These are phyloP conservation scores for Cyberlindnera xishuangbannaensis DNA, from an alignment of 805 yeast genomes.

Conservation along the genomic window DNA sequence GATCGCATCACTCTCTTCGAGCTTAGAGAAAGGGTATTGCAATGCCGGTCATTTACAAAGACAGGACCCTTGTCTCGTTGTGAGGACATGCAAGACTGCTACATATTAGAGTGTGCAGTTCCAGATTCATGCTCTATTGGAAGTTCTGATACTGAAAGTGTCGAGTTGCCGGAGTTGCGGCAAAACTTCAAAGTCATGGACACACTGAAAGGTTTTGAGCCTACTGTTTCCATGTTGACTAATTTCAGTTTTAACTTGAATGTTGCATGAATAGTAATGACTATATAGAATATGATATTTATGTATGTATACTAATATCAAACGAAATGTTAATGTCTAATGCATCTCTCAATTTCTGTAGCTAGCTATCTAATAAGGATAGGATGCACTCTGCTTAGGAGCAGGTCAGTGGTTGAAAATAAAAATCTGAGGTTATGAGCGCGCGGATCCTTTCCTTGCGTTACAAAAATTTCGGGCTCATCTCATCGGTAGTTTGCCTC, in stretches of 20 bases:
- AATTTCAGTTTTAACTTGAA: slow-evolving; percentile 19
- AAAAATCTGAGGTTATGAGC: no score
- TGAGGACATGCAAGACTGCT: slow-evolving; percentile 8
- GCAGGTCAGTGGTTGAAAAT: no score
- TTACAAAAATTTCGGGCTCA: no score
- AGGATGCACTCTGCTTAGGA: no score
- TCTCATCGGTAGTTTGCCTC: no score
- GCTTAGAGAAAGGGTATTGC: slow-evolving; percentile 16
- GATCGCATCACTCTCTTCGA: slow-evolving; percentile 26
- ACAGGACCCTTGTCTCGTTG: slow-evolving; percentile 18
- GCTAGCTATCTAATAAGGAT: no score
- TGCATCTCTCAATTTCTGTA: no score
- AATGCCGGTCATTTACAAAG: slow-evolving; percentile 18
- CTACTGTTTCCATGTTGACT: slow-evolving; percentile 10
- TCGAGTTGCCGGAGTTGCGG: slow-evolving; percentile 5
- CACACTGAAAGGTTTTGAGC: slow-evolving; percentile 3
- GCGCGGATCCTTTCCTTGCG: no score
- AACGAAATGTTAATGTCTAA: no score
- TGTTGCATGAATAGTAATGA: slow-evolving; percentile 4
- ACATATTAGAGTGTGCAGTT: slow-evolving; percentile 7
- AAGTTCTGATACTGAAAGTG: neutral
- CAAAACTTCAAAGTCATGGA: neutral
- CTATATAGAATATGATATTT: neutral
- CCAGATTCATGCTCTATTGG: slow-evolving; percentile 3
- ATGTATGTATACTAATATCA: no score